Base-by-base conservation (phyloP, 805 yeast species). In the Saccharomycopsis synnaedendra region DNA sequence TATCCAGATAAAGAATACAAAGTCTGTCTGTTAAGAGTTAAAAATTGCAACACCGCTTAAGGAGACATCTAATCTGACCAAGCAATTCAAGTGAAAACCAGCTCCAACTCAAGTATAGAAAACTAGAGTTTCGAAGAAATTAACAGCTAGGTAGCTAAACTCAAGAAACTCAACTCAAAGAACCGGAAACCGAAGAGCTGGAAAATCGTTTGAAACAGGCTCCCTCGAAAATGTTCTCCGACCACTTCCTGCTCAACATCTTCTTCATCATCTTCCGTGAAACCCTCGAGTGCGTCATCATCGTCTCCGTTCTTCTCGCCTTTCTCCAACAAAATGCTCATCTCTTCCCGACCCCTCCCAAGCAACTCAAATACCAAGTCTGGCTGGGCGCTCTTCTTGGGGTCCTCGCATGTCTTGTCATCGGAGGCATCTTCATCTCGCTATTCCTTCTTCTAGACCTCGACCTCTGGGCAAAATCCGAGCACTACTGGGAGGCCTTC, bases 211-310 rank as follows among this genome's bases (percentile, higher is more conserved):
- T 27, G 33, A 9, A 5, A 9, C 48, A 11, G 52, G 38, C 19
- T 19, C 19, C 19, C 2, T 19, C 19, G 19, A 19, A 19, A 19
- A 19, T 19, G 19, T 19, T 19, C 2, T 19, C 19, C 27, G 51
- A 51, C 5, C 48, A 51, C 41, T 51, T 51, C 28, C 48, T 52
- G 10, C 34, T 51, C n/a, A 51, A 51, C 11, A 80, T 88, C 53
- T 88, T 87, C 71, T 86, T 88, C 66, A 82, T 88, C 56, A 90
- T 88, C 50, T 82, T 90, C 64, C 82, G 97, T 72, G 98, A 90
- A 70, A 71, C 93, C 45, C 70, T 90, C 54, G 98, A 90, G 67
- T 97, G 97, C 27, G 80, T 88, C 45, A 76, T 90, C 56, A 83
- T 90, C 55, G 84, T 90, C 52, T 87, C 97, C 5, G 97, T 90